phyloP scores from a whole-genome alignment of 1,284 basidiomycete species.

The Fistulina hepatica region DNA sequence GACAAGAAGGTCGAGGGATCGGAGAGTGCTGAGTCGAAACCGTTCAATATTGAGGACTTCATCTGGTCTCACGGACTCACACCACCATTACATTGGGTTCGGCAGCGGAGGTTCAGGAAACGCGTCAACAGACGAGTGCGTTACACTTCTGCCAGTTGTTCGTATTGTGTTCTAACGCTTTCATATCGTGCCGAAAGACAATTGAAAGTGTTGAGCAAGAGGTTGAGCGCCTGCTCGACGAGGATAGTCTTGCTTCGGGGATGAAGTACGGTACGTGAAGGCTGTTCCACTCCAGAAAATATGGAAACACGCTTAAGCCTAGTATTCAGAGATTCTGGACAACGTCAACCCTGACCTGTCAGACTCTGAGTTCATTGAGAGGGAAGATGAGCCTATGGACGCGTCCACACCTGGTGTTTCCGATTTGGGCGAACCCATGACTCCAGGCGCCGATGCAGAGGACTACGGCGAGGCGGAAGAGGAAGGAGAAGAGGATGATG shows the following conservation, averaged over 20 bases:
- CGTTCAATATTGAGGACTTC: conserved; percentile 90
- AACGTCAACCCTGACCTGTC: conserved; percentile 82
- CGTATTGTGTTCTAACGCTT: not conserved
- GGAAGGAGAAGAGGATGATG: conserved; percentile 49
- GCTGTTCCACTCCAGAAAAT: conserved; percentile 1
- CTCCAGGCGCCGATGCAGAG: conserved; percentile 43
- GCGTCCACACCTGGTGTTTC: conserved; percentile 55
- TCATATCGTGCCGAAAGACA: conserved; percentile 35
- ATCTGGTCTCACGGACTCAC: conserved; percentile 97
- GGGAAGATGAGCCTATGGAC: conserved; percentile 50
- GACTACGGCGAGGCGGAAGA: conserved; percentile 50
- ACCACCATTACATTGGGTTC: conserved; percentile 83
- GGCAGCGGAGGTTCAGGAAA: conserved; percentile 91
- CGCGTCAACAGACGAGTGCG: conserved; percentile 72
- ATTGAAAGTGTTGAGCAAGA: conserved; percentile 97
- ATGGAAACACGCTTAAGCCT: conserved; percentile 7
- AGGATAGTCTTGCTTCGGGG: conserved; percentile 73
- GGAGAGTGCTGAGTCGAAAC: conserved; percentile 45
- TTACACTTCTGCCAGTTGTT: no score
- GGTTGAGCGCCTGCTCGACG: conserved; percentile 84
- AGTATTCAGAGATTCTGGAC: conserved; percentile 55
- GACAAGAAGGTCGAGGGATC: conserved; percentile 69
- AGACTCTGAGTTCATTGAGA: conserved; percentile 76
- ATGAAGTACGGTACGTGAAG: conserved; percentile 58
- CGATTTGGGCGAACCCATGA: conserved; percentile 51